Evolutionary conservation across 2,329 filamentous ascomycete species (phyloP).

Genomic region (Colletotrichum acutatum): DNA sequence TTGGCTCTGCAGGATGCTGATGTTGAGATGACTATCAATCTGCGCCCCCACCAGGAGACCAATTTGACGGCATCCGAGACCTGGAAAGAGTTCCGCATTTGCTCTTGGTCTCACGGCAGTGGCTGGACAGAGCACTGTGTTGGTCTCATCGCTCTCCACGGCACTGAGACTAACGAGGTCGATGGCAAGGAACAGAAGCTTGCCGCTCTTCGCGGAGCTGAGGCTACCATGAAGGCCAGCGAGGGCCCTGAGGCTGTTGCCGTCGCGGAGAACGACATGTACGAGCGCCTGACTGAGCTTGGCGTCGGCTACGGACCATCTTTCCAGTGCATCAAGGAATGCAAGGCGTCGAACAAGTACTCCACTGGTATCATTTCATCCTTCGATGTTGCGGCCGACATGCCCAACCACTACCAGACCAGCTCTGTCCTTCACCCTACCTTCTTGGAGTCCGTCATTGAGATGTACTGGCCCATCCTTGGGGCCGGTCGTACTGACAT

Average conservation of each 20-base stretch:
- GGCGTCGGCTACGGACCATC: constrained; percentile 62
- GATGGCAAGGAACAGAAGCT: constrained; percentile 46
- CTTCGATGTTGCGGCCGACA: constrained; percentile 34
- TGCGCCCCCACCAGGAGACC: constrained; percentile 55
- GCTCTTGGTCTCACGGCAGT: constrained; percentile 60
- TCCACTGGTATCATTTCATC: constrained; percentile 29
- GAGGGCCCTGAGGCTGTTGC: constrained; percentile 41
- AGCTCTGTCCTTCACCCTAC: constrained; percentile 38
- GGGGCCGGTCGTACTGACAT: constrained; percentile 42
- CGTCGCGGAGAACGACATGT: constrained; percentile 48
- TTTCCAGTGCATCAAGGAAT: constrained; percentile 62
- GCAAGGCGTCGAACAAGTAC: constrained; percentile 45
- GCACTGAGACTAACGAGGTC: constrained; percentile 51
- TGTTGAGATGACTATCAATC: constrained; percentile 60
- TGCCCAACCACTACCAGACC: constrained; percentile 38
- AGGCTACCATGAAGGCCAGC: constrained; percentile 44
- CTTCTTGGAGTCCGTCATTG: constrained; percentile 38
- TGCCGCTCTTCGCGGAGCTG: constrained; percentile 41
- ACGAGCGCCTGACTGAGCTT: constrained; percentile 55
- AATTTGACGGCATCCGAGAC: constrained; percentile 52
- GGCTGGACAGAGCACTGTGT: constrained; percentile 70
- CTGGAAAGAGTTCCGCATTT: constrained; percentile 68
- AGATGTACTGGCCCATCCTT: constrained; percentile 46
- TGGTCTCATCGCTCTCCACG: constrained; percentile 58
- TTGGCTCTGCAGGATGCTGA: constrained; percentile 60